A percentile compares a stretch with the other conserved stretches of the same genome.
Conservation (phyloP, 306 rosid species). For the Astragalus glycyphyllos region DNA sequence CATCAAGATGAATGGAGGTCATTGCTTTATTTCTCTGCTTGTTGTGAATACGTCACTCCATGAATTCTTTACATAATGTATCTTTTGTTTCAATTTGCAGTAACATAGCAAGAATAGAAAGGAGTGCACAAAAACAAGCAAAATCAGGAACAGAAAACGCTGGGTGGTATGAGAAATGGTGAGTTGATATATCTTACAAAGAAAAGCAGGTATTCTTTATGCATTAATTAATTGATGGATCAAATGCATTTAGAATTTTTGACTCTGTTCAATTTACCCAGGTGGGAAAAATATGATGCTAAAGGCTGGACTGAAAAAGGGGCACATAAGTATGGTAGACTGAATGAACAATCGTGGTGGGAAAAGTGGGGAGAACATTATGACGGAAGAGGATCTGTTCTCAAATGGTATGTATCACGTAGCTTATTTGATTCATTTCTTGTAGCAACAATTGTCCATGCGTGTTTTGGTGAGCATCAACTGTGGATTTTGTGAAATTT, state of each 20-base stretch:
- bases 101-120: constrained; percentile 92
- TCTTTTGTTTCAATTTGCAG: constrained; percentile 56
- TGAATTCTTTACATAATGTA: constrained; percentile 26
- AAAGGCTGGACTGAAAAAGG: constrained; percentile 99
- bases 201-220: constrained; percentile 6
- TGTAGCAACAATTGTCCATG: constrained; percentile 13
- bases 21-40: constrained; percentile 33
- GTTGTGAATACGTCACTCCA: constrained; percentile 16
- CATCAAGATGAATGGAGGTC: constrained; percentile 99
- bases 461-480: constrained; percentile 2
- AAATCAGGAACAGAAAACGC: constrained; percentile 97
- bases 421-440: constrained; percentile 2
- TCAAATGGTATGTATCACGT: constrained; percentile 72
- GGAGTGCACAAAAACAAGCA: constrained; percentile 98
- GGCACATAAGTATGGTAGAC: constrained; percentile 95
- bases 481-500: constrained; percentile 29
- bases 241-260: constrained; percentile 19
- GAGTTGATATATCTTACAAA: constrained; percentile 43
- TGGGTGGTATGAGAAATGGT: constrained; percentile 99
- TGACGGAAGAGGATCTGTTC: constrained; percentile 96
- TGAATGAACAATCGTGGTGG: constrained; percentile 99
- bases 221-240: constrained; percentile 10
- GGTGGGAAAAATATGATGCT: constrained; percentile 99
- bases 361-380: constrained; percentile 99
- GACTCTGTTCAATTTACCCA: constrained; percentile 48